Base-by-base conservation (phyloP, 306 rosid species). In the Sicyos edulis region DNA sequence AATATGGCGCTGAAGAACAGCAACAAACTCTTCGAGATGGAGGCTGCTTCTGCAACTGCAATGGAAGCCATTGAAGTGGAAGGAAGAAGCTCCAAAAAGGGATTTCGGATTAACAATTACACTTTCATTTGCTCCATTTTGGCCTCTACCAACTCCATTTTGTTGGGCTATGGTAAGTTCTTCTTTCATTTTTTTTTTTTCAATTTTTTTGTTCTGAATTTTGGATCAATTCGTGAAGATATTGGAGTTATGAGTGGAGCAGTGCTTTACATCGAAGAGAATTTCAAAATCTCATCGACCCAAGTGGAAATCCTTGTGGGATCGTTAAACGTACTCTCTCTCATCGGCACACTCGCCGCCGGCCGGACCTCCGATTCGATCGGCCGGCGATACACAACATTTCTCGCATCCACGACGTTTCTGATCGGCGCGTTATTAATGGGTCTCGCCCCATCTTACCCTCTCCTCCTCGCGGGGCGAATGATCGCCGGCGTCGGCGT, bases 241-340 rank as follows among this genome's bases (percentile, higher is more conserved):
- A 87, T 86, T 74, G 96, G 96, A 76, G 97, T 87, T 16, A 92
- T 92, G 96, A 92, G 97, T 85, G 97, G 97, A 34, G 97, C 96
- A 22, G 86, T 74, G 57, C 72, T 92, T 5, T 82, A 42, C 54
- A 88, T 92, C 77, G 81, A 58, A 47, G 79, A 92, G 54, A 80
- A 86, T 67, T 76, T 92, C 11, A 83, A 85, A 4, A 86, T 92
- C 58, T 71, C 88, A 47, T 74, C 90, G 19, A 70, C 85, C 2
- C 88, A 92, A 77, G 86, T 82, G 44, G 97, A 92, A 76, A 75
- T 89, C 50, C 80, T 92, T 55, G 91, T 89, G 21, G 96, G 97
- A 2, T 78, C 84, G 32, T 40, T 92, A 3, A 92, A 92, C 26
- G 81, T 89, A 4, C 88, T 83, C 75, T 92, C 97, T 11, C 54